phyloP scores from a whole-genome alignment of 352 stramenopile species.

The Pythium brassicae region DNA sequence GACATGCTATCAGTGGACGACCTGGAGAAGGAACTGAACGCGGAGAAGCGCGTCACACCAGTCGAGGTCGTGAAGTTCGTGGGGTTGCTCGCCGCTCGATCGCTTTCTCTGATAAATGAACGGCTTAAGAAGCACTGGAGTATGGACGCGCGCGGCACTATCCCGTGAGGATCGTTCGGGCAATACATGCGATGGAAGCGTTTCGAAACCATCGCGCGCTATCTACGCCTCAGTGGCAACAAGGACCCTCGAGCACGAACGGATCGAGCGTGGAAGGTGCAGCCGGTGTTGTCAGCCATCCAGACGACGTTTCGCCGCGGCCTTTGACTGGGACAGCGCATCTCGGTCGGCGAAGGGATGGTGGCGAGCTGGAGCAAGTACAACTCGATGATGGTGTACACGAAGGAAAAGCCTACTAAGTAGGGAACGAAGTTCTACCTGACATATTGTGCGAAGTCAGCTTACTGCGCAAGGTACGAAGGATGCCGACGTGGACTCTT shows the following conservation, averaged over 20 bases:
- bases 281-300: neutral
- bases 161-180: neutral
- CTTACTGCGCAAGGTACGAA: neutral
- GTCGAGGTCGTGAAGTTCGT: slow-evolving; percentile 1
- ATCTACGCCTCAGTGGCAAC: neutral
- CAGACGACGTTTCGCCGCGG: slow-evolving; percentile 5
- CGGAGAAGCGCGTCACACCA: neutral
- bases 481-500: too few relatives aligned
- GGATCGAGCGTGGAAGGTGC: neutral
- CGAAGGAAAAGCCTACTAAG: slow-evolving; percentile 8
- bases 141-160: too few relatives aligned
- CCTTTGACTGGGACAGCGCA: neutral
- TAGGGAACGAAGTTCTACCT: slow-evolving; percentile 8
- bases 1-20: neutral
- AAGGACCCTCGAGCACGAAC: neutral
- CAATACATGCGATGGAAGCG: neutral
- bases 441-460: slow-evolving; percentile 7
- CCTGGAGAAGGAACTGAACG: neutral
- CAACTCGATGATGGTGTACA: slow-evolving; percentile 8
- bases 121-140: neutral
- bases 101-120: neutral
- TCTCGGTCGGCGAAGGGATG: slow-evolving; percentile 8
- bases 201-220: neutral
- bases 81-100: neutral
- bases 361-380: neutral